These are phyloP conservation scores for Seminavis robusta DNA, from an alignment of 108 stramenopile genomes.

Conservation along the genomic window DNA sequence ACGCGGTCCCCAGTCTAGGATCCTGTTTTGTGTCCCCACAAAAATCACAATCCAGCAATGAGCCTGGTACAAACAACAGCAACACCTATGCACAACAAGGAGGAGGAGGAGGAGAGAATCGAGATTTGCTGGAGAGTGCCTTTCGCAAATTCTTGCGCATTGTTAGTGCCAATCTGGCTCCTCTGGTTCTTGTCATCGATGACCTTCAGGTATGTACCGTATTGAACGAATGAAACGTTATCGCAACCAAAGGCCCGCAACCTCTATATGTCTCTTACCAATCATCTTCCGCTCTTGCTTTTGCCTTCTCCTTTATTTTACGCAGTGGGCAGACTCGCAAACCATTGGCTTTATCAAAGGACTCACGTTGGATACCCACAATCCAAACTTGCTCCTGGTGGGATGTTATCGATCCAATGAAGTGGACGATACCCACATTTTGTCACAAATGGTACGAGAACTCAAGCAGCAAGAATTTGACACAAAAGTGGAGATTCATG, in stretches of 20 bases:
- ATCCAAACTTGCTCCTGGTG: background rate
- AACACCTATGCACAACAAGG: too few species aligned
- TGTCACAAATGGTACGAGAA: background rate
- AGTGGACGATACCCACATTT: slow-evolving; percentile 1
- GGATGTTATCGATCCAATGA: slow-evolving; percentile 12
- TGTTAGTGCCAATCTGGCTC: background rate
- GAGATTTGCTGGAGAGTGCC: too few species aligned
- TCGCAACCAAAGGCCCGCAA: too few species aligned
- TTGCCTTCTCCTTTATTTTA: too few species aligned
- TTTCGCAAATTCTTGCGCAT: background rate
- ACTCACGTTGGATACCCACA: slow-evolving; percentile 6
- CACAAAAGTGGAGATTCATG: background rate
- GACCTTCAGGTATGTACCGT: too few species aligned
- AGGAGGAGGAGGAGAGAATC: too few species aligned
- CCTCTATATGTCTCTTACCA: too few species aligned
- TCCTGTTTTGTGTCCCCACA: background rate
- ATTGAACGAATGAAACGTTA: too few species aligned
- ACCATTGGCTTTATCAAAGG: slow-evolving; percentile 1
- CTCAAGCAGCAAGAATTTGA: background rate
- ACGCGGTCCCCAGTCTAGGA: slow-evolving; percentile 2
- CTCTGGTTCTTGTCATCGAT: slow-evolving; percentile 7
- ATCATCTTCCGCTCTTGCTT: too few species aligned
- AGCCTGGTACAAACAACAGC: too few species aligned
- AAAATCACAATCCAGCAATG: too few species aligned
- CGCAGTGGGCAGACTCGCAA: slow-evolving; percentile 15